Evolutionary conservation across 768 basidiomycete species (phyloP).

Genomic region (Suillus plorans): DNA sequence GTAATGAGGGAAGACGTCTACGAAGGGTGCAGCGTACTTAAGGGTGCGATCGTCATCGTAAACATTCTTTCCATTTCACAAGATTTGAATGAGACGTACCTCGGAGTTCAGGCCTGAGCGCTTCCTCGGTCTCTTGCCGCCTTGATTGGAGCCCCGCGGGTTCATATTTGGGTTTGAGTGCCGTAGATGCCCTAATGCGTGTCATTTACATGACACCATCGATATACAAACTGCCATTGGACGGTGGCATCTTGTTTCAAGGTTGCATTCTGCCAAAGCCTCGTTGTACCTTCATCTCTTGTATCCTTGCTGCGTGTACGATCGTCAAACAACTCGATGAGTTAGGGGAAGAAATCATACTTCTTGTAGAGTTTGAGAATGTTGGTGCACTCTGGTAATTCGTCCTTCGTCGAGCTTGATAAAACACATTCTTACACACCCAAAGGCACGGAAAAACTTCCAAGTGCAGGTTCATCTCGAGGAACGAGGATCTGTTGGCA

Average conservation of each 20-base stretch:
- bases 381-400: no score
- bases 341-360: no score
- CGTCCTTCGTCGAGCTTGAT: not conserved
- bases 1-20: not conserved
- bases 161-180: constrained; percentile 21
- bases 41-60: not conserved
- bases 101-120: constrained; percentile 51
- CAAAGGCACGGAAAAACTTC: not conserved
- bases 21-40: constrained; percentile 11
- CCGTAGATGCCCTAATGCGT: constrained; percentile 16
- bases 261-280: no score
- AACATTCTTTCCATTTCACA: constrained; percentile 3
- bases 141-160: constrained; percentile 13
- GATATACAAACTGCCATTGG: no score
- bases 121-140: constrained; percentile 26
- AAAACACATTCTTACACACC: not conserved
- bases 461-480: not conserved
- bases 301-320: no score
- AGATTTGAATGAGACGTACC: constrained; percentile 34
- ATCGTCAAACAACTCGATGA: no score
- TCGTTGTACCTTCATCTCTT: no score
- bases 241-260: no score
- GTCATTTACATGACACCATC: not conserved
- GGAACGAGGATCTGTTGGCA: not conserved
- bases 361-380: no score